Conservation (phyloP, 352 stramenopile species). For the Globisporangium irregulare region DNA sequence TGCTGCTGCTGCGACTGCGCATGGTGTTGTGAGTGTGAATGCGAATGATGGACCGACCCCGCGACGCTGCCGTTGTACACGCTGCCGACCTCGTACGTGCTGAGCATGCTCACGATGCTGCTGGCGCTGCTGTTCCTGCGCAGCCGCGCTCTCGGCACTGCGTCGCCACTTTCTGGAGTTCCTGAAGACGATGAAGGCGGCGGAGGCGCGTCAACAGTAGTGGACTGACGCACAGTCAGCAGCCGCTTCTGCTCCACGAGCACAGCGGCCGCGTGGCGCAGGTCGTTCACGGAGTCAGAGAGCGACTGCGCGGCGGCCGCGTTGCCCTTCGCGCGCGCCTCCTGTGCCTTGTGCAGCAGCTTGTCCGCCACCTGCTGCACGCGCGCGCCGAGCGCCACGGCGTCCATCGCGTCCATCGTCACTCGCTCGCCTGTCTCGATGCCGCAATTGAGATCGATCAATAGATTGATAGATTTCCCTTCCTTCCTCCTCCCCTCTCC, state of each 20-base stretch:
- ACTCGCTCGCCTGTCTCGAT: not conserved
- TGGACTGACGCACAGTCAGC: slow-evolving; percentile 18
- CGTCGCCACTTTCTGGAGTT: slow-evolving; percentile 18
- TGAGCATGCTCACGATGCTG: slow-evolving; percentile 20
- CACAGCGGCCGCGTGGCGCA: slow-evolving; percentile 50
- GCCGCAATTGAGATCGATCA: not conserved
- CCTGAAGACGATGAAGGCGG: slow-evolving; percentile 18
- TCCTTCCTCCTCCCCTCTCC: not conserved
- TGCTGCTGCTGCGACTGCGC: slow-evolving; percentile 6
- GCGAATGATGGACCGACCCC: slow-evolving; percentile 8
- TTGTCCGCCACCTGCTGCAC: slow-evolving; percentile 78
- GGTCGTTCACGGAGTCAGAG: slow-evolving; percentile 43
- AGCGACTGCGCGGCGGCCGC: slow-evolving; percentile 42
- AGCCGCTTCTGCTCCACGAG: slow-evolving; percentile 57
- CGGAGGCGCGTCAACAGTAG: slow-evolving; percentile 23
- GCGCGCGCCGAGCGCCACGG: slow-evolving; percentile 53
- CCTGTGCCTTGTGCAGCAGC: slow-evolving; percentile 60
- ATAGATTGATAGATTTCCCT: slow-evolving; percentile 1
- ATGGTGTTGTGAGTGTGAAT: not conserved
- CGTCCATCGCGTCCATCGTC: slow-evolving; percentile 25
- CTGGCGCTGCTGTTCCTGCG: slow-evolving; percentile 20
- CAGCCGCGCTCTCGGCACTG: slow-evolving; percentile 10
- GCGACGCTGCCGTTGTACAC: slow-evolving; percentile 14
- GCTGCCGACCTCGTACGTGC: slow-evolving; percentile 17
- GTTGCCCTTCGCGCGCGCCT: slow-evolving; percentile 64